Base-by-base conservation (phyloP, 768 basidiomycete species). In the Podaxis pistillaris region DNA sequence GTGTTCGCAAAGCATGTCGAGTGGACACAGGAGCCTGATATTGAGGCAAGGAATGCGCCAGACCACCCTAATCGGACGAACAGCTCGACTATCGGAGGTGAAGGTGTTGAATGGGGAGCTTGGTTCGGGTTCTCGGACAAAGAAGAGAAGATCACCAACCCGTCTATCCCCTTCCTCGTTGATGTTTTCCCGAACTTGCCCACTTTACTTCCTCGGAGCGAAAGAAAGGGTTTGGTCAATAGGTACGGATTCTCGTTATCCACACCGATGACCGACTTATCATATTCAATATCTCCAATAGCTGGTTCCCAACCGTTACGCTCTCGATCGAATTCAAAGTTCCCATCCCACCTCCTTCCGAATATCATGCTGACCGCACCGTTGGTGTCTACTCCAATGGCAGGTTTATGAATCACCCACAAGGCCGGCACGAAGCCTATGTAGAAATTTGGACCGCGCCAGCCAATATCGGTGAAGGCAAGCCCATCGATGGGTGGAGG, bases 401-500 rank as follows among this genome's bases (percentile, higher is more conserved):
- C 0, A 77, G 76, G 6, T 89, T 87, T 68, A 67, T 84, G 62
- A 79, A 80, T 52, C 75, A 82, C 47, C 85, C 85, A 0, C 78
- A 82, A 62, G 81, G 81, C 7, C 75, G 86, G 60, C 87, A 90
- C 65, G 86, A 88, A 52, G 67, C 71, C 3, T 83, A 83, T 65
- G 80, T 83, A 2, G 89, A 89, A 67, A 74, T 88, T 12, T 90
- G 88, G 88, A 84, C 85, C 5, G 85, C 87, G 9, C 88, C 88
- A 1, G 74, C 76, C 47, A 76, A 84, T 58, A 74, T 86, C 41
- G 84, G 81, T 2, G 79, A 80, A 58, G 83, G 82, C 0, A 54
- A 69, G 4, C 69, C 76, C 33, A 37, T 44, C 7, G 70, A 77
- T 2, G 80, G 80, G 11, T 90, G 88, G 88, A 80, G 84, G 65